A percentile compares a stretch with the other conserved stretches of the same genome.
phyloP scores from a whole-genome alignment of 1,139 yeast genomes.

The Saccharomyces hybrid region DNA sequence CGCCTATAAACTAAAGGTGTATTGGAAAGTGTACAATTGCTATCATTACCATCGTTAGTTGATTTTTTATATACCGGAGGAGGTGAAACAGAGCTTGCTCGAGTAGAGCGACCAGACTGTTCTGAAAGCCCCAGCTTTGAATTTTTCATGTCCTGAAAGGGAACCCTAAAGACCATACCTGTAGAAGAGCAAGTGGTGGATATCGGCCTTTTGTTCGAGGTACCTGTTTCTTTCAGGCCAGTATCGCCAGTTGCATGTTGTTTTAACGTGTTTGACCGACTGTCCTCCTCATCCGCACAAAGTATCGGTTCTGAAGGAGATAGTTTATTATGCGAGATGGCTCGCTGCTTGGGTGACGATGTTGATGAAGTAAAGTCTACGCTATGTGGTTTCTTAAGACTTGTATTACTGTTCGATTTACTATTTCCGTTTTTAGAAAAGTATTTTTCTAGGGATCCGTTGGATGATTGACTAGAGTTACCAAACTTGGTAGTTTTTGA shows the following conservation, averaged over 20 bases:
- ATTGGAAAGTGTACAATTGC: constrained; percentile 1
- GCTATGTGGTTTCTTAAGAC: neutral
- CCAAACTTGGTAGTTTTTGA: constrained; percentile 4
- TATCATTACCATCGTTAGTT: neutral
- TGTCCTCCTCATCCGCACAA: neutral
- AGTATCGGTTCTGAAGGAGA: neutral
- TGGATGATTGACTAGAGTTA: constrained; percentile 10
- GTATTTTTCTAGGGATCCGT: constrained; percentile 31
- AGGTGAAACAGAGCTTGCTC: neutral
- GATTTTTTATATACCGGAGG: neutral
- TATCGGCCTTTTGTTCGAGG: neutral
- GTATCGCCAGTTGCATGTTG: neutral
- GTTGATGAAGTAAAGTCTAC: neutral
- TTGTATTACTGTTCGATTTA: neutral
- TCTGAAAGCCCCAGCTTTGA: neutral
- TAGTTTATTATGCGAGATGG: neutral
- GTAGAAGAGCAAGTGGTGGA: constrained; percentile 26
- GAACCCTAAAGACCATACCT: constrained; percentile 45
- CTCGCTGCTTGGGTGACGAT: neutral
- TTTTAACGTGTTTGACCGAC: neutral
- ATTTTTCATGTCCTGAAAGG: constrained; percentile 43
- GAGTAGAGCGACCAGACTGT: neutral
- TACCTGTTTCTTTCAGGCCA: neutral
- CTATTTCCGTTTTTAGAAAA: constrained; percentile 3
- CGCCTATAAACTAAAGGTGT: constrained; percentile 6